A percentile compares a stretch with the other conserved stretches of the same genome.
These are phyloP conservation scores for Plasmodium relictum DNA, from an alignment of 169 alveolate genomes.

Conservation along the genomic window DNA sequence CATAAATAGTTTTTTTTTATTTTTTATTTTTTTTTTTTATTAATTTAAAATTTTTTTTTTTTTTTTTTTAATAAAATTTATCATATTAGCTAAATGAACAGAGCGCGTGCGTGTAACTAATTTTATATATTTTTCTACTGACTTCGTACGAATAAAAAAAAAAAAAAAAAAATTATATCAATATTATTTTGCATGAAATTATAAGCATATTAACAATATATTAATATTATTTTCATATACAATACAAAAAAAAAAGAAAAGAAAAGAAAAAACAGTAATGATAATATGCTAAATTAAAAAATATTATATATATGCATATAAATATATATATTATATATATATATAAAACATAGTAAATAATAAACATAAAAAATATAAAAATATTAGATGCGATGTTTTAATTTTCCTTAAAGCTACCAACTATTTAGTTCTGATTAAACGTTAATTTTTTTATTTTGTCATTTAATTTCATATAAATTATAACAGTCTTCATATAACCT, in stretches of 20 bases:
- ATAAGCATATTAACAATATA: too few relatives aligned
- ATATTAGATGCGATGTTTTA: constrained; percentile 8
- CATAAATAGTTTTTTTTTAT: constrained; percentile 18
- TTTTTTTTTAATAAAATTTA: constrained; percentile 13
- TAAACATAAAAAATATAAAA: constrained; percentile 14
- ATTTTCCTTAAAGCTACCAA: constrained; percentile 32
- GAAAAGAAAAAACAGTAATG: not conserved
- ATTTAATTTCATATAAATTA: constrained; percentile 3
- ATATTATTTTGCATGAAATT: not conserved
- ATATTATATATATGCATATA: not conserved
- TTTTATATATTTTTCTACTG: constrained; percentile 31
- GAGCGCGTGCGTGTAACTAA: constrained; percentile 68
- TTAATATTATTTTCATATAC: not conserved
- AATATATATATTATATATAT: too few relatives aligned
- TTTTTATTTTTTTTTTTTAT: constrained; percentile 2
- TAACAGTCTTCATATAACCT: too few relatives aligned
- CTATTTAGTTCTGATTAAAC: constrained; percentile 54
- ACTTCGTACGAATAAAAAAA: constrained; percentile 32
- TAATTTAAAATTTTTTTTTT: constrained; percentile 4
- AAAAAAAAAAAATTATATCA: constrained; percentile 1
- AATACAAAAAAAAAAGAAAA: constrained; percentile 15
- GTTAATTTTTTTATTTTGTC: constrained; percentile 11
- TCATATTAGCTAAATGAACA: constrained; percentile 22
- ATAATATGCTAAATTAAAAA: constrained; percentile 12
- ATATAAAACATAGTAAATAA: constrained; percentile 11